These are phyloP conservation scores for Aspergillus sp. DNA, from an alignment of 2,329 filamentous ascomycete species.

Conservation along the genomic window DNA sequence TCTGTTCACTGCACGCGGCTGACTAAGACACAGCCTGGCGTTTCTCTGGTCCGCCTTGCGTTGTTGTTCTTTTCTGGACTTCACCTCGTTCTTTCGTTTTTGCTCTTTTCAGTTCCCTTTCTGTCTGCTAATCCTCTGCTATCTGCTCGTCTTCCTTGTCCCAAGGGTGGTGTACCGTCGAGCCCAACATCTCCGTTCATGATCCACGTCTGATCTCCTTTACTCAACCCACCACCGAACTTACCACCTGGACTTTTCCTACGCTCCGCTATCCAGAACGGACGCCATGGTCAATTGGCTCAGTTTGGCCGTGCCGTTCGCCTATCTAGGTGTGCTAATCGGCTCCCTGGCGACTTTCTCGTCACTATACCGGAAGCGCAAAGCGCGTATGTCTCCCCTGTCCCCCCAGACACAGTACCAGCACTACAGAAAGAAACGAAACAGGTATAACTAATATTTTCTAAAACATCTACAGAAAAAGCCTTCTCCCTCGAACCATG, in stretches of 20 bases:
- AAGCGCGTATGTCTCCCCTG: conserved; percentile 55
- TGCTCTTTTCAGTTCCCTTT: neutral
- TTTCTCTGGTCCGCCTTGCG: neutral
- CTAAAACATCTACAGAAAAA: conserved; percentile 48
- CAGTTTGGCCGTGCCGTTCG: conserved; percentile 75
- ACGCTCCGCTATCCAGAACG: neutral
- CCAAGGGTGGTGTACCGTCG: too few relatives aligned
- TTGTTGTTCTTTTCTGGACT: neutral
- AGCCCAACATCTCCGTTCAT: conserved; percentile 1
- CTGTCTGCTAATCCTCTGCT: neutral
- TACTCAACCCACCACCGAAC: too few relatives aligned
- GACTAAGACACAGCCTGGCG: neutral
- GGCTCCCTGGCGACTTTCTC: conserved; percentile 89
- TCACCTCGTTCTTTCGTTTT: neutral
- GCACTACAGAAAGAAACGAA: neutral
- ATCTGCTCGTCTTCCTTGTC: too few relatives aligned
- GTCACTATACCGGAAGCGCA: conserved; percentile 83
- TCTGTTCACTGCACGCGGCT: neutral
- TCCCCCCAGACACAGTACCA: neutral
- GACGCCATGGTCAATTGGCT: conserved; percentile 61
- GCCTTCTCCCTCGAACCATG: conserved; percentile 83
- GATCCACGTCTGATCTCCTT: conserved; percentile 5
- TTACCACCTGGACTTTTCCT: neutral
- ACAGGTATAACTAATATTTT: neutral
- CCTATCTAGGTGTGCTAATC: conserved; percentile 79